These are phyloP conservation scores for Daldinia vernicosa DNA, from an alignment of 495 filamentous ascomycete species.

Conservation along the genomic window DNA sequence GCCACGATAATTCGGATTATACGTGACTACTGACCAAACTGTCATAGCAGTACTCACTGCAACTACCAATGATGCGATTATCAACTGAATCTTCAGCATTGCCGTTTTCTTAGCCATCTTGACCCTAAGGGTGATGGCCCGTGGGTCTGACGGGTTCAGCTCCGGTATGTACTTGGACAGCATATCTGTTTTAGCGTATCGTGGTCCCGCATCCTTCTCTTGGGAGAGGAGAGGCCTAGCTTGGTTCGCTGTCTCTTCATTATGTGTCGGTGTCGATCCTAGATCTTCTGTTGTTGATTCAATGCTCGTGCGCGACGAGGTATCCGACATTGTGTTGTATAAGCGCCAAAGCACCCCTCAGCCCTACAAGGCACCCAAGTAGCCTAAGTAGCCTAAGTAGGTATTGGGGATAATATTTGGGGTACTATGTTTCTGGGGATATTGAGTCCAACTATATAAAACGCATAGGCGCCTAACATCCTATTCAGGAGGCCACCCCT, in stretches of 20 bases:
- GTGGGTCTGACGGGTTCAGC: background rate
- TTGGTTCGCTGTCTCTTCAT: background rate
- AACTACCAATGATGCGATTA: background rate
- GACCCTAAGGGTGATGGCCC: background rate
- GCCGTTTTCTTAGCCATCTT: constrained; percentile 2
- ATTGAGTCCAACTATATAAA: background rate
- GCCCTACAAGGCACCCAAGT: background rate
- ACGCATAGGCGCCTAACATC: background rate
- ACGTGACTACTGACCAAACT: background rate
- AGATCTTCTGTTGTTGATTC: background rate
- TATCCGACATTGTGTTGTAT: background rate
- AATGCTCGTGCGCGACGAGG: background rate
- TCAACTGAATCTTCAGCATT: background rate
- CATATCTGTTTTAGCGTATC: background rate
- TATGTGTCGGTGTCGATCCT: background rate
- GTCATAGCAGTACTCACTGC: background rate
- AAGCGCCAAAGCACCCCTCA: background rate
- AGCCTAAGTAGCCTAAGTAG: no score
- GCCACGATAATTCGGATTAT: background rate
- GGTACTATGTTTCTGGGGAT: background rate
- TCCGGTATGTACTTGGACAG: constrained; percentile 1
- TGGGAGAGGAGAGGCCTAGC: background rate
- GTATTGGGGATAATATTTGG: background rate
- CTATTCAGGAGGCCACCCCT: background rate
- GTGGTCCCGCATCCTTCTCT: background rate